Evolutionary conservation across 2,329 filamentous ascomycete genomes (phyloP), one percentile per base, ranked within the genome.

Genomic region (Penicillium sp.): DNA sequence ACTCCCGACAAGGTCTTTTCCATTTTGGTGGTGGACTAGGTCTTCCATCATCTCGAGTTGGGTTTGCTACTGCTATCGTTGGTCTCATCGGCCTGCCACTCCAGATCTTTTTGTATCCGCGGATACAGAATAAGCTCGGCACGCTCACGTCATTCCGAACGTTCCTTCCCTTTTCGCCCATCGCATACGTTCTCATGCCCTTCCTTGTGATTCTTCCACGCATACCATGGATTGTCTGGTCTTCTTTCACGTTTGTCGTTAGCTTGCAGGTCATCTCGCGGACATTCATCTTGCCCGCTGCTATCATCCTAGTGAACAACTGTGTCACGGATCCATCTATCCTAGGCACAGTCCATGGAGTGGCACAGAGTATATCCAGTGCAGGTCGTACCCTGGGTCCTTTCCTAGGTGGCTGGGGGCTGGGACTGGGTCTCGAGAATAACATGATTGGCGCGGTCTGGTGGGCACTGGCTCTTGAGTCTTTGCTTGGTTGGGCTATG

Each of bases 31-130:
- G 90, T 29, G 91, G 91, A 2, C 79, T 94, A 0, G 89, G 89
- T n/a, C 81, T 94, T 51, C 83, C 84, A 0, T 86, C 89, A 0
- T 81, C 83, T 1, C 82, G 84, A 2, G 88, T 94, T 33, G 90
- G 90, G n/a, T 76, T 90, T 43, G 88, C 89, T 5, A 91, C 92
- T 77, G 86, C 90, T 2, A 86, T 89, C 50, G 82, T 94, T 16
- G 91, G 90, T 9, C 75, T 84, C 48, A 85, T 93, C 43, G 91
- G 91, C n/a, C 87, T 94, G 38, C 76, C 80, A 0, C 78, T 94
- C 45, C 88, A 91, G 69, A 81, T 91, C 23, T 79, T 89, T 49
- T 75, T 91, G 10, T 93, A 92, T 68, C 89, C 90, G 1, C 75
- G 76, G 31, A 75, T 91, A 19, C 89, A 89, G 46, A 77, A 80